These are phyloP conservation scores for Biscogniauxia sp. DNA, from an alignment of 2,329 filamentous ascomycete genomes.

Conservation along the genomic window DNA sequence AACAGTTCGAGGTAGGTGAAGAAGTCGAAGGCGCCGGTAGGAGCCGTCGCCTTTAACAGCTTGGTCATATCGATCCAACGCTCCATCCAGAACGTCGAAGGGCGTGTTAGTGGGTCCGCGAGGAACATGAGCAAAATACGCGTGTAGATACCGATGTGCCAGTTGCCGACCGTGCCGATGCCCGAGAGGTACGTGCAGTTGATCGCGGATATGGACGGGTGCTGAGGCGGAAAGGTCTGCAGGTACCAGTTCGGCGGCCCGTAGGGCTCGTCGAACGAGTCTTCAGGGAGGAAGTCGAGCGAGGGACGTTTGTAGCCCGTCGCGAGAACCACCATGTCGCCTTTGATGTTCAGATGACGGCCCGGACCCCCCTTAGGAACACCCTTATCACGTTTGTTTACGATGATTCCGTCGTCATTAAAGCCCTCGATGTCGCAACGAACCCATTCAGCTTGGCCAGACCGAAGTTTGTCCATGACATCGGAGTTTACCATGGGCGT, in stretches of 20 bases:
- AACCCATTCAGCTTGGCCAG: constrained; percentile 72
- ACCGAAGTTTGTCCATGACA: constrained; percentile 71
- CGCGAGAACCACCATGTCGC: constrained; percentile 78
- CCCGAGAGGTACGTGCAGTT: constrained; percentile 79
- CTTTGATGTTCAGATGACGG: constrained; percentile 61
- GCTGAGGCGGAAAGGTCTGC: constrained; percentile 75
- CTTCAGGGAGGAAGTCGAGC: constrained; percentile 69
- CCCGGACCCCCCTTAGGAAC: constrained; percentile 77
- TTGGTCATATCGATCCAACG: constrained; percentile 84
- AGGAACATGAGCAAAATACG: constrained; percentile 84
- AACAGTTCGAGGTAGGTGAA: constrained; percentile 83
- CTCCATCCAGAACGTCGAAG: constrained; percentile 72
- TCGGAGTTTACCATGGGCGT: constrained; percentile 88
- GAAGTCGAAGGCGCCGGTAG: constrained; percentile 79
- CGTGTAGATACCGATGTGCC: constrained; percentile 88
- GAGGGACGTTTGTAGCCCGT: constrained; percentile 77
- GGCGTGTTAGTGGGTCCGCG: constrained; percentile 72
- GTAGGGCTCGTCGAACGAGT: constrained; percentile 72
- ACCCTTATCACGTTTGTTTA: constrained; percentile 69
- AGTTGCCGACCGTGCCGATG: constrained; percentile 81
- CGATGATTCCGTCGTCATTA: constrained; percentile 60
- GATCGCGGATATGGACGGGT: constrained; percentile 73
- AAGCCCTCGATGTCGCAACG: constrained; percentile 75
- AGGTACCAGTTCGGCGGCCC: constrained; percentile 84
- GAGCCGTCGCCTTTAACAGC: constrained; percentile 65